Evolutionary conservation across 176 grass and related monocot species (phyloP), one percentile per base, ranked within the genome.

Genomic region (Phyllostachys edulis): DNA sequence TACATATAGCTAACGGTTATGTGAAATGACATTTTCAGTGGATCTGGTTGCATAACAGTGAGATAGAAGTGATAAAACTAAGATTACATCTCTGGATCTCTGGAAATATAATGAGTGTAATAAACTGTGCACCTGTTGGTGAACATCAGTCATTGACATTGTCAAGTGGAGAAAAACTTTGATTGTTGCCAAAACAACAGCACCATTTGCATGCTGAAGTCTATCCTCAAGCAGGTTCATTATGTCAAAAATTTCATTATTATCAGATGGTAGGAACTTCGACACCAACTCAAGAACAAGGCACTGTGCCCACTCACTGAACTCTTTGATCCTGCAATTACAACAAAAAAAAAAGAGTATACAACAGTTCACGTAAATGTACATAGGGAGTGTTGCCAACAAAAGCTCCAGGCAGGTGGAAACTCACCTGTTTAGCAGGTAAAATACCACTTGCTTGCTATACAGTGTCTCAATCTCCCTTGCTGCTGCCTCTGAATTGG

Each of bases 111-210:
- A 79, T 42, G 17, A 9, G 38, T 73, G 27, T n/a, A 80, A 60
- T 14, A 77, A 80, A 54, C 47, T 88, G 40, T 55, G 20, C 66
- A 98, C 97, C 97, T 99, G 97, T 86, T 99, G 97, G 81, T 99
- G 97, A 79, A 99, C 97, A 92, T 96, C 97, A 82, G 90, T 99
- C 97, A 99, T 99, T 52, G 97, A 99, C 97, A 99, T 99, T 50
- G 97, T 99, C 79, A 99, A 78, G 85, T 99, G 97, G 73, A 96
- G 88, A 89, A 99, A 99, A 76, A 99, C 90, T 84, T 99, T 99
- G 71, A 99, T 99, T 63, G 97, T 99, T 61, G 93, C 93, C 78
- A 99, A 89, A 87, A 99, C 97, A 89, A 99, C 97, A 89, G 97
- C 97, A 87, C 97, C 97, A 92, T 99, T 99, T 81, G 97, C 97